phyloP scores from a whole-genome alignment of 805 yeast species.

The Cyberlindnera maritima region DNA sequence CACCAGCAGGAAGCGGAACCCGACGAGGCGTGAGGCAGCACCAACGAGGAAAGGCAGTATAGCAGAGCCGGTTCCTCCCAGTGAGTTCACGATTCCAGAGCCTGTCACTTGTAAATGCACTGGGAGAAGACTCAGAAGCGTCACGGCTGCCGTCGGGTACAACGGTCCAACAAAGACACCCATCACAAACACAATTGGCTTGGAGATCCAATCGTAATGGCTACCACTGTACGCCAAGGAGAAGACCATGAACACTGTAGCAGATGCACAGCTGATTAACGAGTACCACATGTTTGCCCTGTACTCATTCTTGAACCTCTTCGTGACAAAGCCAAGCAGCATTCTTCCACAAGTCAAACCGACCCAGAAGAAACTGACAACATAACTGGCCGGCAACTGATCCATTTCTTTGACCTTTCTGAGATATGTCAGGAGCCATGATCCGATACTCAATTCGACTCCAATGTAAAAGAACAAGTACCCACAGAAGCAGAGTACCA shows the following conservation, averaged over 20 bases:
- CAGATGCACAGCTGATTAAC: constrained; percentile 32
- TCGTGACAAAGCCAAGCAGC: constrained; percentile 52
- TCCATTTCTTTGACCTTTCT: constrained; percentile 51
- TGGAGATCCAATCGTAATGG: constrained; percentile 7
- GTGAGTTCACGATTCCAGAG: constrained; percentile 70
- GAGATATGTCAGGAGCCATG: constrained; percentile 68
- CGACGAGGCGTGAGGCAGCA: constrained; percentile 18
- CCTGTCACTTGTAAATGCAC: constrained; percentile 57
- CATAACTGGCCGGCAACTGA: constrained; percentile 50
- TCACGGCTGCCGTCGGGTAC: constrained; percentile 70
- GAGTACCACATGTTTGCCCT: constrained; percentile 35
- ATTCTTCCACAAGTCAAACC: constrained; percentile 68
- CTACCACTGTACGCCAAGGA: constrained; percentile 11
- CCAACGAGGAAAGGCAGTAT: constrained; percentile 68
- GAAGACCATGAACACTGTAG: constrained; percentile 20
- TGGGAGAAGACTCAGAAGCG: constrained; percentile 63
- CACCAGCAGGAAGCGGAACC: constrained; percentile 10
- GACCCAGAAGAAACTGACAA: constrained; percentile 69
- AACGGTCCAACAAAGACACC: constrained; percentile 69
- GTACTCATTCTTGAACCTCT: constrained; percentile 43
- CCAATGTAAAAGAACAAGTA: constrained; percentile 66
- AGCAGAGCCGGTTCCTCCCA: constrained; percentile 87
- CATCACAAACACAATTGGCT: constrained; percentile 33
- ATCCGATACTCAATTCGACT: constrained; percentile 64
- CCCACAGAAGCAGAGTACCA: constrained; percentile 46